Conservation (phyloP, 2,329 filamentous ascomycete genomes). For the Amylocarpus encephaloides region DNA sequence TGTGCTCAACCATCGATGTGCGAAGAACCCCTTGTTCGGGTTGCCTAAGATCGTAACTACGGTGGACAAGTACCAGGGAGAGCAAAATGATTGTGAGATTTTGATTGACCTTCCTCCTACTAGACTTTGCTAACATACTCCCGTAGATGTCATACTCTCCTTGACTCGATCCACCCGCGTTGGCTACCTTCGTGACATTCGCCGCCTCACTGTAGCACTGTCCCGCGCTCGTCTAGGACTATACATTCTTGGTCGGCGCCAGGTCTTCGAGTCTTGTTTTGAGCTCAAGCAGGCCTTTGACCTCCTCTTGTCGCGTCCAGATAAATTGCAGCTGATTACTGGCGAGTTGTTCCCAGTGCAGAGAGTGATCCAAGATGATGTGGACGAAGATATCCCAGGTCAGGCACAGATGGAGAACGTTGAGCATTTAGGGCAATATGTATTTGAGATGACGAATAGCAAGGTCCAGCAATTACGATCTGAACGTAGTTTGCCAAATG, state of each 20-base stretch:
- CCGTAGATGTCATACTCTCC: conserved; percentile 80
- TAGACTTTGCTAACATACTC: conserved; percentile 13
- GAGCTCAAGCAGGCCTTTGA: conserved; percentile 86
- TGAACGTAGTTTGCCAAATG: conserved; percentile 25
- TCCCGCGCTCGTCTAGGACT: conserved; percentile 87
- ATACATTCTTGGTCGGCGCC: conserved; percentile 83
- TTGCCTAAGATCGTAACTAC: conserved; percentile 86
- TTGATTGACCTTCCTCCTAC: background rate
- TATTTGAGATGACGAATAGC: conserved; percentile 83
- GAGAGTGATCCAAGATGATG: conserved; percentile 41
- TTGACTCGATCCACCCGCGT: conserved; percentile 82
- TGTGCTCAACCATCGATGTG: conserved; percentile 77
- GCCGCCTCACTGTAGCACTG: conserved; percentile 87
- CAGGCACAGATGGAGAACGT: conserved; percentile 78
- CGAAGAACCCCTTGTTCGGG: conserved; percentile 77
- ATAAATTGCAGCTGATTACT: conserved; percentile 74
- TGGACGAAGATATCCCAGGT: conserved; percentile 42
- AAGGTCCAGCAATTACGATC: conserved; percentile 30
- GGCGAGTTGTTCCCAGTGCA: conserved; percentile 78
- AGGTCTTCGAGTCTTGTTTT: conserved; percentile 81
- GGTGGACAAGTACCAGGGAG: conserved; percentile 97
- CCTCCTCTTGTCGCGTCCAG: conserved; percentile 66
- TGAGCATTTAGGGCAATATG: conserved; percentile 92
- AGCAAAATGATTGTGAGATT: conserved; percentile 93
- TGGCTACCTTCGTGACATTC: conserved; percentile 88